Evolutionary conservation across 371 early-diverging fungal genomes (phyloP).

Genomic region (Conidiobolus incongruus): DNA sequence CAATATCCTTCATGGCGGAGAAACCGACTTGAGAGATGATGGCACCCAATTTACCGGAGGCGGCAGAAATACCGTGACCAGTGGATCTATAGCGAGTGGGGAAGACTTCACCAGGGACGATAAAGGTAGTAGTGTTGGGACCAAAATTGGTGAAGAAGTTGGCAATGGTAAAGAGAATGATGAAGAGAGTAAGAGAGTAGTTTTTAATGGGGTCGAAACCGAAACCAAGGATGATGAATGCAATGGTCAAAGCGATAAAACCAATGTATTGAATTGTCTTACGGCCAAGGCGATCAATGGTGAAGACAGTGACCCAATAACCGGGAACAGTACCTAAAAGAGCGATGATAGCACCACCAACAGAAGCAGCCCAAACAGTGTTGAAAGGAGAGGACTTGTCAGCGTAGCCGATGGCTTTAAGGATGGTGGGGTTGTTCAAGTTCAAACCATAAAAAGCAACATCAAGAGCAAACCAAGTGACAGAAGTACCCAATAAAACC

Average conservation of each 20-base stretch:
- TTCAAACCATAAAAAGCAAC: constrained; percentile 75
- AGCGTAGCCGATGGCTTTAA: constrained; percentile 21
- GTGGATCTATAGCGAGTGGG: constrained; percentile 74
- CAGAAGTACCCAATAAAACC: constrained; percentile 50
- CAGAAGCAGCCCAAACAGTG: constrained; percentile 11
- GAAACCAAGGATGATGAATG: constrained; percentile 39
- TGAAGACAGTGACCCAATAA: constrained; percentile 46
- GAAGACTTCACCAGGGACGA: constrained; percentile 77
- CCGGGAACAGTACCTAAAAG: constrained; percentile 35
- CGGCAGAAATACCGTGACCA: constrained; percentile 75
- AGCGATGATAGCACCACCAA: constrained; percentile 28
- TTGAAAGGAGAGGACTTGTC: constrained; percentile 9
- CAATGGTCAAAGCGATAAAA: constrained; percentile 32
- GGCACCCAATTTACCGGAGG: constrained; percentile 71
- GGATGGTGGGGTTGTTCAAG: constrained; percentile 50
- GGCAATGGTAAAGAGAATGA: constrained; percentile 45
- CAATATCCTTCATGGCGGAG: constrained; percentile 41
- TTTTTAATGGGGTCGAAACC: constrained; percentile 22
- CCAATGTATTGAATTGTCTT: constrained; percentile 50
- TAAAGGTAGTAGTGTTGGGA: constrained; percentile 77
- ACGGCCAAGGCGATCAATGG: constrained; percentile 48
- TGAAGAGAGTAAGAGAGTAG: constrained; percentile 33
- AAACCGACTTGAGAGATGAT: constrained; percentile 42
- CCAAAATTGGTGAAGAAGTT: constrained; percentile 76
- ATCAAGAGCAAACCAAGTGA: too few species aligned